A percentile compares a stretch with the other conserved stretches of the same genome.
Conservation (phyloP, 768 basidiomycete genomes). For the Suillus discolor region DNA sequence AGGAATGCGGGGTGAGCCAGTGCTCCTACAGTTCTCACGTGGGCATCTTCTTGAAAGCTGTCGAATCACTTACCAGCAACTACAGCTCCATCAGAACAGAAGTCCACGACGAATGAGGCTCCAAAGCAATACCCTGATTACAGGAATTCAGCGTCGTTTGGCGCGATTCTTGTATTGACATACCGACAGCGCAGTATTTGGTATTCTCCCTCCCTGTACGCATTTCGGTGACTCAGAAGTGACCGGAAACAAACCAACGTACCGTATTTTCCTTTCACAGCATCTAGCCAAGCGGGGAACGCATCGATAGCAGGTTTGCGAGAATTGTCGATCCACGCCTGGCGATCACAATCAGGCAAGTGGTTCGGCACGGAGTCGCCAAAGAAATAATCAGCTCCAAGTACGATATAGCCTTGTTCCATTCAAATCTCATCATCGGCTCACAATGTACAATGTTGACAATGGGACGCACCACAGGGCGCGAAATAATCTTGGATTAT, state of each 20-base stretch:
- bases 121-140: slow-evolving; percentile 59
- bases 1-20: slow-evolving; percentile 55
- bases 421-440: background rate
- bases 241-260: slow-evolving; percentile 2
- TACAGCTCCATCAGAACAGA: slow-evolving; percentile 44
- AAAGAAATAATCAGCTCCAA: slow-evolving; percentile 64
- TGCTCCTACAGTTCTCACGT: slow-evolving; percentile 33
- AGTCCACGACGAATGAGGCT: slow-evolving; percentile 49
- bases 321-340: slow-evolving; percentile 40
- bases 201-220: slow-evolving; percentile 28
- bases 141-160: slow-evolving; percentile 1
- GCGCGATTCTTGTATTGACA: slow-evolving; percentile 11
- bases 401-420: slow-evolving; percentile 51
- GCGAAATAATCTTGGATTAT: slow-evolving; percentile 65
- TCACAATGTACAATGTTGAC: background rate
- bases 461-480: slow-evolving; percentile 46
- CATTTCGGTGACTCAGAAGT: slow-evolving; percentile 16
- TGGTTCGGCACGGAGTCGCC: slow-evolving; percentile 46
- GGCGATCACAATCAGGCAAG: slow-evolving; percentile 30
- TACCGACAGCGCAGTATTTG: slow-evolving; percentile 46
- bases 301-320: slow-evolving; percentile 37
- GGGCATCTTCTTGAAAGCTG: background rate
- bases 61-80: slow-evolving; percentile 41
- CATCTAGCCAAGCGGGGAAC: slow-evolving; percentile 52
- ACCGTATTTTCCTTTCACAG: slow-evolving; percentile 53